Base-by-base conservation (phyloP, 2,329 filamentous ascomycete genomes). In the Fonsecaea pugnacius region DNA sequence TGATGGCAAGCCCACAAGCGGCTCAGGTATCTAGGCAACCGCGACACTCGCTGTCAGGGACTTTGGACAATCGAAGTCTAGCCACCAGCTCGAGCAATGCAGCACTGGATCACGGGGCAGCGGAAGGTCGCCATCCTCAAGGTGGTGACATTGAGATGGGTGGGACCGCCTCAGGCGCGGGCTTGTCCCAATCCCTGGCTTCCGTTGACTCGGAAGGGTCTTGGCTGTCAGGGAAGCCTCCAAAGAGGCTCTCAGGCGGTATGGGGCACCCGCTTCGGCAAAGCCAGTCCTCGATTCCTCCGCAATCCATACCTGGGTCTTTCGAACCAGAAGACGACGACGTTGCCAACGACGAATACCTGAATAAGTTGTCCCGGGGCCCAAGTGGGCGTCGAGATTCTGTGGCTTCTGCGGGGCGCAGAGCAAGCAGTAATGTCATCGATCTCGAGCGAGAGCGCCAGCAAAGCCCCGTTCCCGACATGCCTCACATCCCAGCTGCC, bases 161-260 rank as follows among this genome's bases (percentile, higher is more conserved):
- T 14, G 65, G 60, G 14, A 40, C 35, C 21, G 21, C 62, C 36
- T 64, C 63, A n/a, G 43, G 58, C 21, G 77, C 79, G 36, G 70
- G 92, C 73, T 8, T 48, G 14, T n/a, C 92, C 33, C 89, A 93
- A 75, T 98, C 94, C 0, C 83, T 98, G 18, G 95, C 92, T 1
- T 97, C 93, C 0, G 91, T 98, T 64, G 95, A 97, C 73, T 97
- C 93, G 0, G 95, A 99, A 79, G 95, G 86, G 4, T 97, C 93
- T 0, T 99, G 95, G 95, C 87, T 99, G 51, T 95, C 92, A 3
- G 92, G 94, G 16, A 88, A 89, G 62, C 82, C 84, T 67, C 75
- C 82, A 70, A 78, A 83, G 75, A 78, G 78, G 51, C 76, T 75
- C 62, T 83, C 80, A 60, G 68, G 78, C 73, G 72, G 78, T 73